phyloP scores from a whole-genome alignment of 129 eudicot genomes.

The Glebionis coronaria region DNA sequence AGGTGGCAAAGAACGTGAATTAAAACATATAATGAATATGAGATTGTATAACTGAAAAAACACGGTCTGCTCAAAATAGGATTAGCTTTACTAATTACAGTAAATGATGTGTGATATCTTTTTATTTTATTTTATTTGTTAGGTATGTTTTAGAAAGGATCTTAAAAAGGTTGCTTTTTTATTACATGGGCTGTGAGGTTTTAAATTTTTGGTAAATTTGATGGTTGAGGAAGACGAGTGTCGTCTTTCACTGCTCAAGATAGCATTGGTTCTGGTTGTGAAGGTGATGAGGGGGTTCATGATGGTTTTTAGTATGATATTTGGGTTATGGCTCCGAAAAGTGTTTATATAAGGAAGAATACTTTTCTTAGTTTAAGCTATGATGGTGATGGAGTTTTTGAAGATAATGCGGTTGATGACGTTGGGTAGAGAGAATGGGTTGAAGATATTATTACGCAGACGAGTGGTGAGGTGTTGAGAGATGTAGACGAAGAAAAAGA shows the following conservation, averaged over 20 bases:
- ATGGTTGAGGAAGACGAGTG: slow-evolving; percentile 48
- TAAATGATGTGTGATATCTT: slow-evolving; percentile 44
- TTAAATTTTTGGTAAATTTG: slow-evolving; percentile 41
- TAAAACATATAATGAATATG: too few species aligned
- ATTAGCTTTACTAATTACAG: too few species aligned
- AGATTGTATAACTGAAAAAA: too few species aligned
- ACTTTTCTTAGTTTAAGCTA: slow-evolving; percentile 50
- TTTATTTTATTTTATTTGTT: slow-evolving; percentile 18
- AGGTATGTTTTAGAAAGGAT: slow-evolving; percentile 37
- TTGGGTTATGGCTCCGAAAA: slow-evolving; percentile 67
- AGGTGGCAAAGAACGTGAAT: too few species aligned
- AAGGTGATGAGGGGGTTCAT: slow-evolving; percentile 8
- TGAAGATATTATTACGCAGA: slow-evolving; percentile 36
- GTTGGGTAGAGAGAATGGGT: slow-evolving; percentile 34
- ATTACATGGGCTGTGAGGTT: slow-evolving; percentile 70
- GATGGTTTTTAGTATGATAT: slow-evolving; percentile 47
- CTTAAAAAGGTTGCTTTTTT: slow-evolving; percentile 29
- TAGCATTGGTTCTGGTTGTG: slow-evolving; percentile 37
- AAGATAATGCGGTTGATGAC: slow-evolving; percentile 22
- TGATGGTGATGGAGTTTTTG: slow-evolving; percentile 22
- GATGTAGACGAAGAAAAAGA: slow-evolving; percentile 29
- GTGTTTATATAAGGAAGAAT: slow-evolving; percentile 64
- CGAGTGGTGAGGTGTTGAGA: slow-evolving; percentile 55
- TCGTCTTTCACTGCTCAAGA: slow-evolving; percentile 76
- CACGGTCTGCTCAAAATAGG: too few species aligned